Conservation (phyloP, 331 rosid species). For the Malus hybrid region DNA sequence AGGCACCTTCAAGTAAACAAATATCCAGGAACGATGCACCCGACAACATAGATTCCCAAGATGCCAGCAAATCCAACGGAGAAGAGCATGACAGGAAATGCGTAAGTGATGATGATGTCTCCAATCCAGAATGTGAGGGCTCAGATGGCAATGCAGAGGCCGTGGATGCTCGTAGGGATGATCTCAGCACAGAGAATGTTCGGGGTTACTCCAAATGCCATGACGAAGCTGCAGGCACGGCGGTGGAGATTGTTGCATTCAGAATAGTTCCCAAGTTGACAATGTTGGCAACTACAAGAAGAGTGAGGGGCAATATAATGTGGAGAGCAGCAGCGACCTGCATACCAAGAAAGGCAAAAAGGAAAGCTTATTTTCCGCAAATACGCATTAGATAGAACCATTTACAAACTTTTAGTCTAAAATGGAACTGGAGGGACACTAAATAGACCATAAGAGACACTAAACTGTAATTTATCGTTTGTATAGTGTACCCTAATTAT, state of each 20-base stretch:
- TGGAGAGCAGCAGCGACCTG: constrained; percentile 51
- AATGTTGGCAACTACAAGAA: constrained; percentile 25
- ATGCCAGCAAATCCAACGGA: constrained; percentile 47
- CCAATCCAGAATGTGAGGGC: constrained; percentile 49
- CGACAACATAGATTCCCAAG: constrained; percentile 35
- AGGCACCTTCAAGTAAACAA: constrained; percentile 59
- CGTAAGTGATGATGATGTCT: constrained; percentile 39
- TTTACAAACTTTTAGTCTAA: too few relatives aligned
- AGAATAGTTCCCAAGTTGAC: constrained; percentile 24
- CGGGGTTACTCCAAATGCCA: constrained; percentile 59
- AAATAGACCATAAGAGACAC: too few relatives aligned
- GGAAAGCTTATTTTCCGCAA: neutral
- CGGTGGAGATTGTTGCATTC: constrained; percentile 38
- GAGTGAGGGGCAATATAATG: constrained; percentile 30
- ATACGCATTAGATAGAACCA: too few relatives aligned
- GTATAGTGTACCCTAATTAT: too few relatives aligned
- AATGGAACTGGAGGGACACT: too few relatives aligned
- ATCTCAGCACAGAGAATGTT: constrained; percentile 60
- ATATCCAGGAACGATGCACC: constrained; percentile 46
- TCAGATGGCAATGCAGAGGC: constrained; percentile 57
- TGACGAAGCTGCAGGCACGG: constrained; percentile 49
- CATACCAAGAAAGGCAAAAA: constrained; percentile 14
- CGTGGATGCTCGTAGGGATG: constrained; percentile 57
- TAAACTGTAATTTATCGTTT: too few relatives aligned
- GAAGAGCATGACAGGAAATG: constrained; percentile 42